Conservation (phyloP, 805 yeast genomes). For the Lipomyces yamanashiensis region DNA sequence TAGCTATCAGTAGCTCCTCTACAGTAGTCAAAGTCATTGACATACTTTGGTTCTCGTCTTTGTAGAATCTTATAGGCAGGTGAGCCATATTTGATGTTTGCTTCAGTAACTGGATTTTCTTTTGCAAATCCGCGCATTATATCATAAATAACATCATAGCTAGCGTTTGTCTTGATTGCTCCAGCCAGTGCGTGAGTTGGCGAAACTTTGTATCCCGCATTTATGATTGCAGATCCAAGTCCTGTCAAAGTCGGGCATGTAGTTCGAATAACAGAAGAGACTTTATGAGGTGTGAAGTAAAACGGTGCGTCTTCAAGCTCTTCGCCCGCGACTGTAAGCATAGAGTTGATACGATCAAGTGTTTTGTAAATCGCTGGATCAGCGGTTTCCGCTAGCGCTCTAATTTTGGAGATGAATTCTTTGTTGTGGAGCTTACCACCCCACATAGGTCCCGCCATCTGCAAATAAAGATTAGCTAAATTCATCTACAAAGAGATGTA, state of each 20-base stretch:
- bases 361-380: slow-evolving; percentile 73
- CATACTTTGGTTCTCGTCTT: slow-evolving; percentile 34
- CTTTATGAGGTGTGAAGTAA: slow-evolving; percentile 77
- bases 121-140: slow-evolving; percentile 68
- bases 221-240: slow-evolving; percentile 79
- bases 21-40: not conserved
- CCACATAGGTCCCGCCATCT: slow-evolving; percentile 95
- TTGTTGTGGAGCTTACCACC: slow-evolving; percentile 75
- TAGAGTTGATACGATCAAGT: slow-evolving; percentile 82
- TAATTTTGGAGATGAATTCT: slow-evolving; percentile 67
- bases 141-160: slow-evolving; percentile 78
- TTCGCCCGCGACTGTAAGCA: slow-evolving; percentile 79
- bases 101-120: slow-evolving; percentile 48
- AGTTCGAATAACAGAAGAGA: slow-evolving; percentile 76
- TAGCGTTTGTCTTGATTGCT: slow-evolving; percentile 87
- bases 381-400: slow-evolving; percentile 56
- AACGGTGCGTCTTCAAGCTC: slow-evolving; percentile 75
- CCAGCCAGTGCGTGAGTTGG: slow-evolving; percentile 88
- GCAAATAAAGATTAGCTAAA: not conserved
- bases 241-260: slow-evolving; percentile 80
- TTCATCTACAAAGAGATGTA: not conserved
- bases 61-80: slow-evolving; percentile 44
- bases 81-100: slow-evolving; percentile 43
- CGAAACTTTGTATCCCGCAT: slow-evolving; percentile 79
- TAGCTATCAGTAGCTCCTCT: slow-evolving; percentile 23